Evolutionary conservation across 441 rosid genomes (phyloP).

Genomic region (Eutrema salsugineum): DNA sequence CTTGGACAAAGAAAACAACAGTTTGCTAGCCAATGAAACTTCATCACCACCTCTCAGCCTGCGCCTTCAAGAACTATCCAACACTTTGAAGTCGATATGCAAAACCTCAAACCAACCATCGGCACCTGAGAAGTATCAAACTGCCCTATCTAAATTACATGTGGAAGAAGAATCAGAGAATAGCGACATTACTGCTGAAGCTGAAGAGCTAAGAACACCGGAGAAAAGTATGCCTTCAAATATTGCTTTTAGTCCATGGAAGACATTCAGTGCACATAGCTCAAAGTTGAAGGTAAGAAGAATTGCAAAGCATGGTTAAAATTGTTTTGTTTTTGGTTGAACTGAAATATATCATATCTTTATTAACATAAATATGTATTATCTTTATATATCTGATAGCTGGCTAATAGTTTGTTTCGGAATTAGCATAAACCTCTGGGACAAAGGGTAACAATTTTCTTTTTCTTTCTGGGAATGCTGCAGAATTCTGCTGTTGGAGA

Average conservation of each 20-base stretch:
- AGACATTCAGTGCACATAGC: slow-evolving; percentile 39
- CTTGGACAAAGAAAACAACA: slow-evolving; percentile 47
- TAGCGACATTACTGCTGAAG: slow-evolving; percentile 18
- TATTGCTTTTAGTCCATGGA: slow-evolving; percentile 43
- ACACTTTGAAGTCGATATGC: slow-evolving; percentile 47
- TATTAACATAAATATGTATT: neutral
- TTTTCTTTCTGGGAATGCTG: slow-evolving; percentile 4
- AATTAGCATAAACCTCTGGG: neutral
- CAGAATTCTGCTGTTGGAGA: slow-evolving; percentile 61
- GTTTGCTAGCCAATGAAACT: slow-evolving; percentile 27
- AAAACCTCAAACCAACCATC: slow-evolving; percentile 31
- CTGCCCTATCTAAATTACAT: neutral
- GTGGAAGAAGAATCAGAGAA: slow-evolving; percentile 21
- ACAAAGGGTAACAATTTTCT: neutral
- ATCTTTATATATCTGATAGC: neutral
- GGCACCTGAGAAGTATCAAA: slow-evolving; percentile 25
- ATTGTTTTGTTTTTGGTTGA: neutral
- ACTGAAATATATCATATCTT: neutral
- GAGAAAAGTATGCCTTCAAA: slow-evolving; percentile 18
- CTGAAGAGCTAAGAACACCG: slow-evolving; percentile 52
- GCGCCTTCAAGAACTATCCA: slow-evolving; percentile 50
- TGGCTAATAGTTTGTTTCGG: neutral
- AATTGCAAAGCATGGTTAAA: neutral
- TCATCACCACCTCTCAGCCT: slow-evolving; percentile 54
- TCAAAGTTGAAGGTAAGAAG: slow-evolving; percentile 47